Evolutionary conservation across 345 rosid genomes (phyloP), one percentile per base, ranked within the genome.

Genomic region (Iberis pinnata): DNA sequence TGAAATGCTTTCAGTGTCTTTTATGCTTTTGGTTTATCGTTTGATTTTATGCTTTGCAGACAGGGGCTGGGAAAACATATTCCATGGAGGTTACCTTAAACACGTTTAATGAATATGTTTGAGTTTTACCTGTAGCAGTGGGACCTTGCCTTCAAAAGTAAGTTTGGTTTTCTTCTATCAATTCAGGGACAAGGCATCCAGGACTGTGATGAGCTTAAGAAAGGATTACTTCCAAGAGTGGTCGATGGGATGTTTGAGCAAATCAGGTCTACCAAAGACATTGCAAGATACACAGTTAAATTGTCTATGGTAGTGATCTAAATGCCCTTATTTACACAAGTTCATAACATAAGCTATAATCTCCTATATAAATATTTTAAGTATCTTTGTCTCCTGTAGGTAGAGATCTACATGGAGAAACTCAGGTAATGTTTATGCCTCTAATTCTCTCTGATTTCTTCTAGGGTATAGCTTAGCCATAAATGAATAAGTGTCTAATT

Each of bases 361-460:
- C 46, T 65, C 46, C 12, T 49, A 9, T 42, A 17, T 32, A 17
- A 15, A 27, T 38, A 19, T 56, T 40, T 58, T 9, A 50, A 8
- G 24, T 35, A 31, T 14, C 53, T 56, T 57, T 43, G 33, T 24
- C 51, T 53, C 48, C 17, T 70, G 18, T 43, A 86, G 95, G 95
- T 89, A 7, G 97, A 86, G 72, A 86, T 89, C 67, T 89, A 89
- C 72, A 80, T 89, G 97, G 97, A 86, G 79, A 86, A 78, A 80
- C 85, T 89, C 64, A 83, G 95, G 95, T 80, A 66, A 37, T 11
- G 56, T 63, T 22, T 38, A 15, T 27, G 48, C 58, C 31, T 18
- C 45, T 45, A 43, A 11, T 16, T 18, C 48, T 43, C 48, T 31
- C n/a, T 50, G 33, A 22, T 18, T 8, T 45, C 57, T 42, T 48